Percentiles rank a stretch among this genome's conserved stretches.
These are phyloP conservation scores for Iberis pinnata DNA, from an alignment of 345 rosid species.

Conservation along the genomic window DNA sequence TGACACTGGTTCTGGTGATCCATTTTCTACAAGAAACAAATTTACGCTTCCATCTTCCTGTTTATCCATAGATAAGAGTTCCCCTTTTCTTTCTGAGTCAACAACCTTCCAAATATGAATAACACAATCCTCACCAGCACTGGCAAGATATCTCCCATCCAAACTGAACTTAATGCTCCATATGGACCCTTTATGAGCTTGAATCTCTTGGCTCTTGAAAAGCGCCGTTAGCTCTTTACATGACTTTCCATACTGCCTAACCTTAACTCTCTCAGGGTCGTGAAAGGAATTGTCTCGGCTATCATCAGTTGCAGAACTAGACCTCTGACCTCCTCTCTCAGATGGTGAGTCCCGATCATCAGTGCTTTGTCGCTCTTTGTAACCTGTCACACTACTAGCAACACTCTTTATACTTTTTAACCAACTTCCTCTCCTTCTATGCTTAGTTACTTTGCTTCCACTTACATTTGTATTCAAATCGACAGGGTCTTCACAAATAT, in stretches of 20 bases:
- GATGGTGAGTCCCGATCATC: conserved; percentile 89
- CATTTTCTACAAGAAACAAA: conserved; percentile 47
- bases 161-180: conserved; percentile 94
- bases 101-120: conserved; percentile 85
- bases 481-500: conserved; percentile 44
- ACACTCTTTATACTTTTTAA: conserved; percentile 65
- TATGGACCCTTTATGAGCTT: conserved; percentile 84
- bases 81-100: conserved; percentile 74
- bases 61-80: conserved; percentile 61
- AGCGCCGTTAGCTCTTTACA: conserved; percentile 74
- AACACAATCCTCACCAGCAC: conserved; percentile 90
- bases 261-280: conserved; percentile 82
- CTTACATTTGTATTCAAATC: conserved; percentile 37
- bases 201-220: conserved; percentile 87
- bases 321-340: conserved; percentile 85
- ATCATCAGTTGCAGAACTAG: conserved; percentile 93
- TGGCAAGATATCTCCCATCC: conserved; percentile 91
- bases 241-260: conserved; percentile 74
- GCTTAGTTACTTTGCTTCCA: conserved; percentile 42
- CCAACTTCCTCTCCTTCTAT: conserved; percentile 75
- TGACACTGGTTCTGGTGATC: conserved; percentile 68
- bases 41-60: too few species aligned
- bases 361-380: conserved; percentile 73
- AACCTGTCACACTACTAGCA: conserved; percentile 53
- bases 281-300: conserved; percentile 82